phyloP scores from a whole-genome alignment of 257 asterid genomes.

The Striga asiatica region DNA sequence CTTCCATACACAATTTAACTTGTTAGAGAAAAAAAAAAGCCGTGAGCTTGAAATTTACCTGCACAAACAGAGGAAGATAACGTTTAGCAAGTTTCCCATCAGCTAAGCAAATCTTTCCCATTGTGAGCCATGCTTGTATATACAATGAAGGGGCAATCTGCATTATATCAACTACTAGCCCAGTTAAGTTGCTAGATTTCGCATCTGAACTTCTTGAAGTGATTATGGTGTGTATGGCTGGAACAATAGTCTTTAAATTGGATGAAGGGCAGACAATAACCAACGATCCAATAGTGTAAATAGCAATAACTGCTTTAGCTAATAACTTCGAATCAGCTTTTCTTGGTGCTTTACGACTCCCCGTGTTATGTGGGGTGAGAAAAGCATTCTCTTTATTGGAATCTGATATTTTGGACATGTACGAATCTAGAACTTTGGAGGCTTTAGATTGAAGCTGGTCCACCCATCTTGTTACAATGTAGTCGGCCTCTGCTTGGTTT shows the following conservation, averaged over 20 bases:
- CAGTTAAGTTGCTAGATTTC: slow-evolving; percentile 36
- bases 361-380: slow-evolving; percentile 43
- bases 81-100: slow-evolving; percentile 89
- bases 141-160: slow-evolving; percentile 62
- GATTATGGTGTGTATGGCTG: slow-evolving; percentile 61
- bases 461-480: slow-evolving; percentile 66
- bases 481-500: slow-evolving; percentile 45
- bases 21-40: not conserved
- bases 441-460: slow-evolving; percentile 54
- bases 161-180: slow-evolving; percentile 34
- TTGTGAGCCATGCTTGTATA: slow-evolving; percentile 76
- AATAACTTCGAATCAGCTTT: slow-evolving; percentile 30
- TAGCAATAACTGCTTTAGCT: slow-evolving; percentile 45
- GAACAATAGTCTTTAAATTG: slow-evolving; percentile 42
- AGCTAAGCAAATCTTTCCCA: slow-evolving; percentile 92
- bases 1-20: slow-evolving; percentile 2
- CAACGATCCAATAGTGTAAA: slow-evolving; percentile 76
- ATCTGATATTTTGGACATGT: slow-evolving; percentile 39
- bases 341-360: slow-evolving; percentile 24
- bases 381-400: slow-evolving; percentile 27
- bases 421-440: slow-evolving; percentile 37
- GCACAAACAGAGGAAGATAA: slow-evolving; percentile 89
- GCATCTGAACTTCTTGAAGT: slow-evolving; percentile 53
- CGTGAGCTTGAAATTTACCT: slow-evolving; percentile 37
- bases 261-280: slow-evolving; percentile 63